phyloP scores from a whole-genome alignment of 73 alveolate species.

The Blepharisma stoltei region DNA sequence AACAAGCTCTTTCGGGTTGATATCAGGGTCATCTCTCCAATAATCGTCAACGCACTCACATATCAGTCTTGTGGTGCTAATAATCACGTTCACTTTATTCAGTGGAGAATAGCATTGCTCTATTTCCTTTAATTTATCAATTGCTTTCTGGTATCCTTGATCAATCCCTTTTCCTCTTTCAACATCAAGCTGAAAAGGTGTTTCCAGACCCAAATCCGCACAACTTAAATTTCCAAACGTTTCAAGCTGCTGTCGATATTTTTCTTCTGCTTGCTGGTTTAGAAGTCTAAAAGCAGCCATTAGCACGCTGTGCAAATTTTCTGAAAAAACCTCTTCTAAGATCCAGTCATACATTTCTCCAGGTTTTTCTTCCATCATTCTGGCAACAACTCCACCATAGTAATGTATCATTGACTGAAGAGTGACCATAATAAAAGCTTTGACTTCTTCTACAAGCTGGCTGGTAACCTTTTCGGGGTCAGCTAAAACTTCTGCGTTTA shows the following conservation, averaged over 20 bases:
- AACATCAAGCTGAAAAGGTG: not conserved
- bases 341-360: conserved; percentile 29
- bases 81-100: not conserved
- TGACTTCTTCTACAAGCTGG: not conserved
- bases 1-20: not conserved
- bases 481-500: not conserved
- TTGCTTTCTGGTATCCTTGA: conserved; percentile 17
- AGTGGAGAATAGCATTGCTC: not conserved
- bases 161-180: no score
- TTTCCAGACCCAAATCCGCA: conserved; percentile 16
- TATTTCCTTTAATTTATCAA: not conserved
- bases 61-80: conserved; percentile 2
- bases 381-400: conserved; percentile 29
- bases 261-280: not conserved
- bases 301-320: not conserved
- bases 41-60: conserved; percentile 26
- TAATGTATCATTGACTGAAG: conserved; percentile 22
- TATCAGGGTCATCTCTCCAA: conserved; percentile 11
- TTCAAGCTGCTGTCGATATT: not conserved
- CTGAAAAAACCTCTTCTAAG: conserved; percentile 17
- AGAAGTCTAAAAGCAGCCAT: not conserved
- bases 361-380: conserved; percentile 26
- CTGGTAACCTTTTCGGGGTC: not conserved
- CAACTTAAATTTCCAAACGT: not conserved
- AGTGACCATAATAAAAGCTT: conserved; percentile 17